Conservation (phyloP, 192 early-diverging fungal genomes). For the Podila horticola region DNA sequence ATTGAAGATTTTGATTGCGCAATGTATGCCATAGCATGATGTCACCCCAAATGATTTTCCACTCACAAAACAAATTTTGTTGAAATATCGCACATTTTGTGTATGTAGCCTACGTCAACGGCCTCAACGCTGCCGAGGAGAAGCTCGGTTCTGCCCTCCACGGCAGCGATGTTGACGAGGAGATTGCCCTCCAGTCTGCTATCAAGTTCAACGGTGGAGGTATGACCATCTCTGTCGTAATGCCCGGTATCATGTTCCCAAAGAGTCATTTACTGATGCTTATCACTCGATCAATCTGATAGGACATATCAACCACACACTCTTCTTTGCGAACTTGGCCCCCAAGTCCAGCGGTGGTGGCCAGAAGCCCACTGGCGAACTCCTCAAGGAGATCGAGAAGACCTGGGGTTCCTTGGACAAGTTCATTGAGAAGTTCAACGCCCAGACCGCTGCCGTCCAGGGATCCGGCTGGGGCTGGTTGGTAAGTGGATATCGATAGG, state of each 20-base stretch:
- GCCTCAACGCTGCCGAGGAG: slow-evolving; percentile 91
- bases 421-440: slow-evolving; percentile 81
- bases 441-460: slow-evolving; percentile 84
- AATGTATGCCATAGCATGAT: neutral
- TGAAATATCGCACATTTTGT: neutral
- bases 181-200: slow-evolving; percentile 81
- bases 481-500: slow-evolving; percentile 86
- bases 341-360: slow-evolving; percentile 85
- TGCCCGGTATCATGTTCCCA: neutral
- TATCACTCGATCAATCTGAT: neutral
- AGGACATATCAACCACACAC: slow-evolving; percentile 88
- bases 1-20: too few species aligned
- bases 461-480: slow-evolving; percentile 99
- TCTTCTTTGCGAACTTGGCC: slow-evolving; percentile 96
- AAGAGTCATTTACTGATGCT: slow-evolving; percentile 37
- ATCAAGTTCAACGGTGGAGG: slow-evolving; percentile 96
- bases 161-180: slow-evolving; percentile 74
- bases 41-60: neutral
- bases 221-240: slow-evolving; percentile 30
- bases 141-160: slow-evolving; percentile 79
- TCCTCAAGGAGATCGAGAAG: slow-evolving; percentile 79
- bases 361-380: slow-evolving; percentile 70
- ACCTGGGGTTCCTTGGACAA: slow-evolving; percentile 88
- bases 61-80: neutral
- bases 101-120: slow-evolving; percentile 79